Evolutionary conservation across 139 green algal species (phyloP).

Genomic region (Trebouxia sp.): DNA sequence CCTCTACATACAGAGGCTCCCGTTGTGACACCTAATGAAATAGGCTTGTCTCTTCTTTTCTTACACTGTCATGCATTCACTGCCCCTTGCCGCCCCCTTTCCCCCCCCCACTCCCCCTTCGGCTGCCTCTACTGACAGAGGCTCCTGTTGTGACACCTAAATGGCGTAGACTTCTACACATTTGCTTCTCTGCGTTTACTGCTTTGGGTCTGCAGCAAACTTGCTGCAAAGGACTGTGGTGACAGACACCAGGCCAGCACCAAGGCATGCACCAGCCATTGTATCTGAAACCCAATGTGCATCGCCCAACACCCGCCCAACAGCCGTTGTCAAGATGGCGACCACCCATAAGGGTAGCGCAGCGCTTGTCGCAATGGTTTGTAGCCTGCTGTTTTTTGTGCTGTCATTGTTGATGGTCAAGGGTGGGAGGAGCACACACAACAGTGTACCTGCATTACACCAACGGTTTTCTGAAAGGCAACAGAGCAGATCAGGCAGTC

Average conservation of each 20-base stretch:
- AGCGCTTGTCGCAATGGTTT: neutral
- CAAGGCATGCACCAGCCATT: constrained; percentile 32
- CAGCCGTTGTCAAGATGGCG: constrained; percentile 21
- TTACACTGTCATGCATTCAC: too few relatives aligned
- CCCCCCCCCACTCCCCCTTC: too few relatives aligned
- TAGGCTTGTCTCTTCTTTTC: too few relatives aligned
- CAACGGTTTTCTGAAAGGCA: neutral
- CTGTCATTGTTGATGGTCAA: constrained; percentile 14
- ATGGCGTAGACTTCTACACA: too few relatives aligned
- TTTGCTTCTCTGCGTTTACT: neutral
- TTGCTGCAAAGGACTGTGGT: neutral
- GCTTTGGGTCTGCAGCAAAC: neutral
- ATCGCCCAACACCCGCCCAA: constrained; percentile 26
- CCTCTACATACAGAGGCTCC: too few relatives aligned
- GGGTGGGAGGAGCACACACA: neutral
- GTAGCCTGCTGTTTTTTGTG: neutral
- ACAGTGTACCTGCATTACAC: constrained; percentile 3
- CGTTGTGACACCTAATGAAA: too few relatives aligned
- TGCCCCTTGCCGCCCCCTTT: too few relatives aligned
- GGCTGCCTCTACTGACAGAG: too few relatives aligned
- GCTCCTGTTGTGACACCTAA: too few relatives aligned
- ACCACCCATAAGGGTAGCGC: constrained; percentile 11
- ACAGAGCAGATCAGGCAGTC: too few relatives aligned
- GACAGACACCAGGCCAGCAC: constrained; percentile 2
- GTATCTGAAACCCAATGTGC: constrained; percentile 34